Evolutionary conservation across 1,284 basidiomycete genomes (phyloP).

Genomic region (Paramarasmius palmivorus): DNA sequence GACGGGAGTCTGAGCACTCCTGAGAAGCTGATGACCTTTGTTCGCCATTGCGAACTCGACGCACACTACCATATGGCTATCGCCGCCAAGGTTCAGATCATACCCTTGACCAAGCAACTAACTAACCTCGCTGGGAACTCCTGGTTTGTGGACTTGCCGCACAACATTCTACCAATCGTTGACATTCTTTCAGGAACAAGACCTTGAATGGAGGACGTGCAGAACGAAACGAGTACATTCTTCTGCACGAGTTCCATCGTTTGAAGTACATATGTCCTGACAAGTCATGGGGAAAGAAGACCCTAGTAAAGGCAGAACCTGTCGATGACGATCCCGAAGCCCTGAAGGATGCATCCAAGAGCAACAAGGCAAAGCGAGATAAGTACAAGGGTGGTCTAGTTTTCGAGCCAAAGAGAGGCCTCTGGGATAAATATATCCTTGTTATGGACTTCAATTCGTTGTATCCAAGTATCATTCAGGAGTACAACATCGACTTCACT

Average conservation of each 20-base stretch:
- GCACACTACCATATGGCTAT: constrained; percentile 97
- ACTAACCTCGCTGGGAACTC: constrained; percentile 98
- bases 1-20: constrained; percentile 83
- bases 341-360: constrained; percentile 44
- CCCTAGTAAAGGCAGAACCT: constrained; percentile 57
- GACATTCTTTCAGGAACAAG: constrained; percentile 72
- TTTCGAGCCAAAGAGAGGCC: constrained; percentile 93
- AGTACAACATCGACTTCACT: constrained; percentile 99
- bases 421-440: constrained; percentile 97
- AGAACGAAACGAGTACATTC: constrained; percentile 98
- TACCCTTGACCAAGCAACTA: constrained; percentile 86
- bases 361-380: constrained; percentile 76
- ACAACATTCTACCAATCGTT: not conserved
- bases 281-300: constrained; percentile 85
- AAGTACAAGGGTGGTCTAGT: constrained; percentile 99
- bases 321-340: constrained; percentile 59
- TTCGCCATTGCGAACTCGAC: constrained; percentile 91
- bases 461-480: constrained; percentile 99
- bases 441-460: constrained; percentile 99
- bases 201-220: constrained; percentile 95
- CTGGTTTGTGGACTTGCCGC: too few relatives aligned
- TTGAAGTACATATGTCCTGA: constrained; percentile 97
- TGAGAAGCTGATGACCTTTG: constrained; percentile 83
- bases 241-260: constrained; percentile 96
- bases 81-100: constrained; percentile 85